A percentile compares a stretch with the other conserved stretches of the same genome.
These are phyloP conservation scores for Epichloe elymi DNA, from an alignment of 2,329 filamentous ascomycete genomes.

Conservation along the genomic window DNA sequence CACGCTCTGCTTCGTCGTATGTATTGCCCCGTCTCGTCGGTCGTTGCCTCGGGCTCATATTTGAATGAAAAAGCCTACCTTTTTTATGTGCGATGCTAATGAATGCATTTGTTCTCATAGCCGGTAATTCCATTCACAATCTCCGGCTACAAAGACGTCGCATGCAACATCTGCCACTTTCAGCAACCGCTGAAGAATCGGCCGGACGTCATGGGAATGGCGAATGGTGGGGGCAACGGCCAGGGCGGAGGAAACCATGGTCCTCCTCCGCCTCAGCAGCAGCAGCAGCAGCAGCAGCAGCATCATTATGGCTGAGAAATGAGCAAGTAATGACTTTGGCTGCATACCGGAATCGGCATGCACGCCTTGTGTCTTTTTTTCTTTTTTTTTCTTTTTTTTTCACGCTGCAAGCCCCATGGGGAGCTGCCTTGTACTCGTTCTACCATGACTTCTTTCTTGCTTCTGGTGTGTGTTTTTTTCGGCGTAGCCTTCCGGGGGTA, in stretches of 20 bases:
- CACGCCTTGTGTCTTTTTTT: not conserved
- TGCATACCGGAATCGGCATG: too few relatives aligned
- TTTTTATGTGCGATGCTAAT: not conserved
- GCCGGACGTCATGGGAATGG: constrained; percentile 42
- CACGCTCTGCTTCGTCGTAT: constrained; percentile 63
- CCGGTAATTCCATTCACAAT: constrained; percentile 60
- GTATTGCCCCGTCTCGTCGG: constrained; percentile 13
- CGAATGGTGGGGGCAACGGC: constrained; percentile 21
- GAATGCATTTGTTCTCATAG: constrained; percentile 19
- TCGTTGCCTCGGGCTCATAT: too few relatives aligned
- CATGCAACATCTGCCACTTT: constrained; percentile 66
- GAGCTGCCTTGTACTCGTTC: not conserved
- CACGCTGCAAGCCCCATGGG: too few relatives aligned
- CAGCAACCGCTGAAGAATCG: constrained; percentile 50
- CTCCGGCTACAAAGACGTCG: constrained; percentile 54
- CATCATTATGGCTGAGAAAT: constrained; percentile 1
- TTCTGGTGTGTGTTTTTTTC: not conserved
- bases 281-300: constrained; percentile 15
- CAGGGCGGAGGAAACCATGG: constrained; percentile 18
- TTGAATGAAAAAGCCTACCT: too few relatives aligned
- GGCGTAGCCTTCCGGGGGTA: too few relatives aligned
- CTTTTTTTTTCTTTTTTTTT: not conserved
- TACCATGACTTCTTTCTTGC: too few relatives aligned
- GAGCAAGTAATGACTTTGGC: not conserved
- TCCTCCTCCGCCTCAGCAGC: constrained; percentile 14